phyloP scores from a whole-genome alignment of 371 early-diverging fungal genomes.

The Coemansia sp. region DNA sequence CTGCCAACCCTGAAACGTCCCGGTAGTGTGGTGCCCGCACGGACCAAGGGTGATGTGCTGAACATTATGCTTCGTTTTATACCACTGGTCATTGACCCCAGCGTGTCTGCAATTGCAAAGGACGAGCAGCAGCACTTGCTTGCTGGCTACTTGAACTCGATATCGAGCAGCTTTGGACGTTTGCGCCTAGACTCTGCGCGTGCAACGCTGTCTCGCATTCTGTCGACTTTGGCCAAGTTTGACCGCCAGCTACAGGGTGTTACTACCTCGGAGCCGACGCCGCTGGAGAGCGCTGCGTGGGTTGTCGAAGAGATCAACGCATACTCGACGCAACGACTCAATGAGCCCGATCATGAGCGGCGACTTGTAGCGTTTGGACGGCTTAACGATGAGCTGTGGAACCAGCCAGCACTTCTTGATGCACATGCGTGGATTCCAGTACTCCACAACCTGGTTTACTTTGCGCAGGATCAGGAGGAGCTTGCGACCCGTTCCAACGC shows the following conservation, averaged over 20 bases:
- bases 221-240: conserved; percentile 63
- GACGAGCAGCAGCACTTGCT: conserved; percentile 19
- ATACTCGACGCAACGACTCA: conserved; percentile 70
- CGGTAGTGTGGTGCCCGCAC: conserved; percentile 68
- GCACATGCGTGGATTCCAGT: conserved; percentile 85
- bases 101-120: background rate
- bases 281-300: conserved; percentile 55
- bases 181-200: conserved; percentile 33
- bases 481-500: conserved; percentile 84
- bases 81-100: conserved; percentile 43
- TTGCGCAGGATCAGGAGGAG: conserved; percentile 80
- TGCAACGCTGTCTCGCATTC: conserved; percentile 60
- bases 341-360: conserved; percentile 84
- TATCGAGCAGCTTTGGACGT: conserved; percentile 38
- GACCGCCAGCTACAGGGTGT: conserved; percentile 44
- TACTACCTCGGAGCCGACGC: conserved; percentile 21
- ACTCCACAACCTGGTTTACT: conserved; percentile 79
- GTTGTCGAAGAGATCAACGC: conserved; percentile 75
- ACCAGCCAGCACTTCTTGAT: conserved; percentile 51
- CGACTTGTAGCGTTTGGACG: conserved; percentile 74
- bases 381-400: conserved; percentile 67
- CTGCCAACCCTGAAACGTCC: conserved; percentile 78
- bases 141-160: conserved; percentile 22
- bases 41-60: conserved; percentile 81
- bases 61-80: conserved; percentile 70